Evolutionary conservation across 495 filamentous ascomycete species (phyloP).

Genomic region (Trichoderma asperelloides): DNA sequence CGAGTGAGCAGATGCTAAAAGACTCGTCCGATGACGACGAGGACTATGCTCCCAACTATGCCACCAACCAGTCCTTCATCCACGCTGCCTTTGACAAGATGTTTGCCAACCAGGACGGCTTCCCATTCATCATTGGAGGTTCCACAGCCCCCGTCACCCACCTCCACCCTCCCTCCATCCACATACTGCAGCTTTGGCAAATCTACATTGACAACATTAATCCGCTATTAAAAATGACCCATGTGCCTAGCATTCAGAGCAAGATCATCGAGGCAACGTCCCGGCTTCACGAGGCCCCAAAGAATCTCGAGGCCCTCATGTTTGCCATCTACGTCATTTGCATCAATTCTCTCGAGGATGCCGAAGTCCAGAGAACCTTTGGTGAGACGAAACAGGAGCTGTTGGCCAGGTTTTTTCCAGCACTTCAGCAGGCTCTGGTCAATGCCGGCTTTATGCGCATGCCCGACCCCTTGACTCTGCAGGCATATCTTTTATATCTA

Average conservation of each 20-base stretch:
- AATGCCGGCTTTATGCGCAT: constrained; percentile 50
- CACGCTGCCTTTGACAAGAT: constrained; percentile 47
- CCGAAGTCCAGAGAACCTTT: constrained; percentile 41
- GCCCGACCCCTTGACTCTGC: constrained; percentile 42
- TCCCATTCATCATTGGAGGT: constrained; percentile 50
- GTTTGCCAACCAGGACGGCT: constrained; percentile 44
- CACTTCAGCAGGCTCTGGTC: constrained; percentile 46
- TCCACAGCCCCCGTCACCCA: constrained; percentile 35
- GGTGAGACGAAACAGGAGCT: constrained; percentile 34
- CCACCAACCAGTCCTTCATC: constrained; percentile 26
- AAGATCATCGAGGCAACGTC: constrained; percentile 41
- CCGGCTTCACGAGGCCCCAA: constrained; percentile 37
- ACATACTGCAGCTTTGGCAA: constrained; percentile 69
- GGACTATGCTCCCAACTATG: constrained; percentile 21
- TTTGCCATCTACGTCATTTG: constrained; percentile 49
- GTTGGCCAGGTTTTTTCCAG: constrained; percentile 39
- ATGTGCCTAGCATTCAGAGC: constrained; percentile 52
- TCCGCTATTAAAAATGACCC: constrained; percentile 59
- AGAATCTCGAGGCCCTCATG: constrained; percentile 44
- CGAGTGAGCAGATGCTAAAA: constrained; percentile 30
- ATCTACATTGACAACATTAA: constrained; percentile 61
- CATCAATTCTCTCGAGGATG: constrained; percentile 41
- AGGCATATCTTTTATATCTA: constrained; percentile 47
- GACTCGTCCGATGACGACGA: constrained; percentile 56
- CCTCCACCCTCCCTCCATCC: constrained; percentile 57